A percentile compares a stretch with the other conserved stretches of the same genome.
Conservation (phyloP, 805 yeast genomes). For the Candida patagonica region DNA sequence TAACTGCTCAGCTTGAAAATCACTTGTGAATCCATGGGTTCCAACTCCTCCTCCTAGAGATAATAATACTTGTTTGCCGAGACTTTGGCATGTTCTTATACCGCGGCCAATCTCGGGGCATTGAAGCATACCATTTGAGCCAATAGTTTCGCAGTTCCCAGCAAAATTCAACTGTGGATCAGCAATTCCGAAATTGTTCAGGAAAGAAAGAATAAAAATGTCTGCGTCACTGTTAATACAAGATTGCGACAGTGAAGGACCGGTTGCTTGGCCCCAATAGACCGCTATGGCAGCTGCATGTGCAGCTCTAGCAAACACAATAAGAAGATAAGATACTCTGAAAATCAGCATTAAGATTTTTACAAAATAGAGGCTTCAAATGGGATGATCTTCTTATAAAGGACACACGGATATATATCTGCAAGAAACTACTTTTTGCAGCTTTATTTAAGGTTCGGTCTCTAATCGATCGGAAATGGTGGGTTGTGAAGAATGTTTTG, state of each 20-base stretch:
- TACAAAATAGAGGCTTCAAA: no score
- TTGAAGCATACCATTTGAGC: slow-evolving; percentile 29
- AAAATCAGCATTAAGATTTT: no score
- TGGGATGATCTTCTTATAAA: no score
- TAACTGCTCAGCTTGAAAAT: slow-evolving; percentile 39
- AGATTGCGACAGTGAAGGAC: slow-evolving; percentile 40
- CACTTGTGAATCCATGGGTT: slow-evolving; percentile 40
- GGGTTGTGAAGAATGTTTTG: no score
- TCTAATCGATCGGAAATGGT: no score
- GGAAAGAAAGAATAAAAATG: slow-evolving; percentile 56
- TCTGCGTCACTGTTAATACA: slow-evolving; percentile 64
- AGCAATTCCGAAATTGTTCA: slow-evolving; percentile 44
- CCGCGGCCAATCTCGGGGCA: slow-evolving; percentile 46
- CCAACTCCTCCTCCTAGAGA: slow-evolving; percentile 53
- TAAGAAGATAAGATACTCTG: neutral
- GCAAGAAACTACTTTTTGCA: no score
- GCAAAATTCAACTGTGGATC: slow-evolving; percentile 47
- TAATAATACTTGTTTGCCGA: slow-evolving; percentile 62
- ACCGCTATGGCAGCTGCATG: slow-evolving; percentile 2
- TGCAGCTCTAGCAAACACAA: neutral
- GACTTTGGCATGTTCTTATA: slow-evolving; percentile 59
- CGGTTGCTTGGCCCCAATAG: slow-evolving; percentile 75
- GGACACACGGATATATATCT: no score
- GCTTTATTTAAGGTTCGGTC: no score
- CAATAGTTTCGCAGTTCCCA: slow-evolving; percentile 31